Base-by-base conservation (phyloP, 192 early-diverging fungal species). In the Pilaira anomala region DNA sequence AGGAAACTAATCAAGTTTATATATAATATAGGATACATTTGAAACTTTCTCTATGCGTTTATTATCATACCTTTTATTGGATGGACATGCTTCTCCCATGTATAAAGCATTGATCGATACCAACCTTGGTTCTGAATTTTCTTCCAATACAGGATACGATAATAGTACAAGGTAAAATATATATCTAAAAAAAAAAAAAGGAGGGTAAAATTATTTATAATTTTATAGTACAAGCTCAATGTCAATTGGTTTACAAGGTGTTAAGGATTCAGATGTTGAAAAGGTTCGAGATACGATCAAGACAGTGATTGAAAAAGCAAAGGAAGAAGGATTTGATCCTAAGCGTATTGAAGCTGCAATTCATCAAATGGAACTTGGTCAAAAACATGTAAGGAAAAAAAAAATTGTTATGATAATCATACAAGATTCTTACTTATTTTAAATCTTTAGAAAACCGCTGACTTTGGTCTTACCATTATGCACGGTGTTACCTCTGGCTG, bases 41-140 rank as follows among this genome's bases (percentile, higher is more conserved):
- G 89, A 92, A 66, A 86, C 93, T 7, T 93, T 95, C 62, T 87
- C 90, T 22, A 78, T 95, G 69, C 78, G 83, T 40, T 71, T 97
- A 36, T 80, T 97, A 26, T 85, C 91, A 2, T 83, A 81, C 50
- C 77, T 98, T 56, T 75, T 98, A n/a, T 76, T 92, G 13, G 87
- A 92, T 67, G 95, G 96, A 7, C 80, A 93, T 45, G 84, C 93
- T 12, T 86, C 93, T 19, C 96, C 96, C 13, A 93, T 98, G 92
- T 92, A 95, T 71, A 82, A 94, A 68, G 91, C 91, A 29, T 77
- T 98, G 60, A 96, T 98, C 48, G 93, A 96, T 63, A 83, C 89
- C 50, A 88, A 91, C 45, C 73, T 98, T 7, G 96, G 92, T 30
- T 83, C 91, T 0, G 96, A 96, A 54, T 98, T 93, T 77, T 88